Conservation (phyloP, 805 yeast species). For the Kazachstania viticola region DNA sequence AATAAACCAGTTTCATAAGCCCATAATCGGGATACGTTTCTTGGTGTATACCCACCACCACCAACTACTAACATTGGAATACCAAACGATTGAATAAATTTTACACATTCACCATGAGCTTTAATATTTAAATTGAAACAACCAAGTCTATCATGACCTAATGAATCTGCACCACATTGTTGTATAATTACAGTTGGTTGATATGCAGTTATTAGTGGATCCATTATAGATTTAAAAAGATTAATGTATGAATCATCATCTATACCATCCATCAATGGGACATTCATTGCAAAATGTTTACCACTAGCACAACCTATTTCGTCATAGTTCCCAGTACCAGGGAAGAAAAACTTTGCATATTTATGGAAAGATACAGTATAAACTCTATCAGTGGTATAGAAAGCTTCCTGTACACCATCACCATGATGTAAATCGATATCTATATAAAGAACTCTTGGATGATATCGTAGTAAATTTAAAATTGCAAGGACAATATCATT, state of each 20-base stretch:
- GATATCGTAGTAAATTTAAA: slow-evolving; percentile 64
- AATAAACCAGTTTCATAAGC: slow-evolving; percentile 83
- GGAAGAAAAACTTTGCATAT: slow-evolving; percentile 81
- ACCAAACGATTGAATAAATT: slow-evolving; percentile 73
- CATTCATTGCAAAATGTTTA: slow-evolving; percentile 72
- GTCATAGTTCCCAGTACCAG: slow-evolving; percentile 81
- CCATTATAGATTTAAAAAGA: slow-evolving; percentile 59
- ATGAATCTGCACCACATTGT: slow-evolving; percentile 97
- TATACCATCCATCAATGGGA: slow-evolving; percentile 84
- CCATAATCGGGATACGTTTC: slow-evolving; percentile 95
- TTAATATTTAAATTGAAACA: slow-evolving; percentile 87
- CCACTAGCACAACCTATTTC: slow-evolving; percentile 82
- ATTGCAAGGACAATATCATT: slow-evolving; percentile 85
- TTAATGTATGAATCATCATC: slow-evolving; percentile 59
- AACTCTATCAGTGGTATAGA: slow-evolving; percentile 82
- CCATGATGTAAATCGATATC: slow-evolving; percentile 93
- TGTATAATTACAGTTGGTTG: slow-evolving; percentile 95
- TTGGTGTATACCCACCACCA: slow-evolving; percentile 97
- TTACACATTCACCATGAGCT: slow-evolving; percentile 95
- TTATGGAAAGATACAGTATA: slow-evolving; percentile 88
- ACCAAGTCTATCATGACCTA: slow-evolving; percentile 91
- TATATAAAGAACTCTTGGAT: slow-evolving; percentile 76
- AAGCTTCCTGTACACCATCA: slow-evolving; percentile 92
- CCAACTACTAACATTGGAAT: slow-evolving; percentile 90
- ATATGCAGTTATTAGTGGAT: slow-evolving; percentile 75